phyloP scores from a whole-genome alignment of 2,329 filamentous ascomycete species.

The Cyphellophora attinorum region DNA sequence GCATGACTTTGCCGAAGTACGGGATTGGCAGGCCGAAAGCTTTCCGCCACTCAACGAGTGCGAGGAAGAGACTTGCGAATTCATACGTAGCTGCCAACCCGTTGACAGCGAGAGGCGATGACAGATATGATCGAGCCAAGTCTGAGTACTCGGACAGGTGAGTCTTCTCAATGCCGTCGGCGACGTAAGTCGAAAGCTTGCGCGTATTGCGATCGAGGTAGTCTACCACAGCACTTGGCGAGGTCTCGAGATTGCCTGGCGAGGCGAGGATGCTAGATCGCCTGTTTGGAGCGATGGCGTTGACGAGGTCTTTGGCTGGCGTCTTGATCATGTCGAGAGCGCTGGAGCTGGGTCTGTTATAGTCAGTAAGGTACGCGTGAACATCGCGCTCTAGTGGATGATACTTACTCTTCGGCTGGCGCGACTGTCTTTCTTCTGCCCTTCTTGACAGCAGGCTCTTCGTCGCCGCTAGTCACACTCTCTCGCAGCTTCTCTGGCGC shows the following conservation, averaged over 20 bases:
- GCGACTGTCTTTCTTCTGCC: slow-evolving; percentile 18
- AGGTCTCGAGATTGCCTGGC: slow-evolving; percentile 24
- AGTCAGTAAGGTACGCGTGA: slow-evolving; percentile 2
- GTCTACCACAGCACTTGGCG: background rate
- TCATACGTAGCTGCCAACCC: slow-evolving; percentile 60
- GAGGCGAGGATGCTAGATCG: slow-evolving; percentile 31
- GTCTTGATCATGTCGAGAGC: slow-evolving; percentile 12
- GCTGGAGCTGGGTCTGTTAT: slow-evolving; percentile 12
- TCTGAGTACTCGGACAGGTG: slow-evolving; percentile 58
- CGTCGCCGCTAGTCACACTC: slow-evolving; percentile 27
- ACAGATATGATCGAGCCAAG: slow-evolving; percentile 58
- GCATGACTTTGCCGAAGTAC: slow-evolving; percentile 43
- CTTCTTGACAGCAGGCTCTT: slow-evolving; percentile 25
- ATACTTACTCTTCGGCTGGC: slow-evolving; percentile 25
- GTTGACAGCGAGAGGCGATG: slow-evolving; percentile 64
- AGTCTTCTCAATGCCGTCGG: slow-evolving; percentile 64
- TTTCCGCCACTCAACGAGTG: background rate
- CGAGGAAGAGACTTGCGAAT: slow-evolving; percentile 59
- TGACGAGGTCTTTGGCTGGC: slow-evolving; percentile 28
- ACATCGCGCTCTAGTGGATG: slow-evolving; percentile 4
- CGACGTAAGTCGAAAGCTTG: slow-evolving; percentile 51
- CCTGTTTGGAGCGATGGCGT: slow-evolving; percentile 19
- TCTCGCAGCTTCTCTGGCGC: slow-evolving; percentile 24
- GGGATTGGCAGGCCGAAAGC: slow-evolving; percentile 53
- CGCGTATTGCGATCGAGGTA: background rate